These are phyloP conservation scores for Chlamydomonas sp. DNA, from an alignment of 139 green algal species.

Conservation along the genomic window DNA sequence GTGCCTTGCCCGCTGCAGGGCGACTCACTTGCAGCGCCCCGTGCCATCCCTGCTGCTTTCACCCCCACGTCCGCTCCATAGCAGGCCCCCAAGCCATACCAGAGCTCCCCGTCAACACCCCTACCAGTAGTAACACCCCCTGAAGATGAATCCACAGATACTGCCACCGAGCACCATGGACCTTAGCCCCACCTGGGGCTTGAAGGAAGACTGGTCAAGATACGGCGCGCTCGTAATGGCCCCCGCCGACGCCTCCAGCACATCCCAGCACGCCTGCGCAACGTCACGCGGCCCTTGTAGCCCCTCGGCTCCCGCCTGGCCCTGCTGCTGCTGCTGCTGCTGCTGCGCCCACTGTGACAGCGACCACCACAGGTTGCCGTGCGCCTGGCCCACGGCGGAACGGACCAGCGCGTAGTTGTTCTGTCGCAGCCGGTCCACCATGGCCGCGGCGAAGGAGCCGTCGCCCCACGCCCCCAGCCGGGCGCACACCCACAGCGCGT, in stretches of 20 bases:
- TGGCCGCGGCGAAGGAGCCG: background rate
- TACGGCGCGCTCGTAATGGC: background rate
- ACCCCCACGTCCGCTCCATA: no score
- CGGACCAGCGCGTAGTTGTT: background rate
- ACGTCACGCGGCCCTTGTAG: no score
- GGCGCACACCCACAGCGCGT: slow-evolving; percentile 31
- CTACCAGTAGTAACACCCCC: no score
- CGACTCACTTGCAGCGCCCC: no score
- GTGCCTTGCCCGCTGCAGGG: no score
- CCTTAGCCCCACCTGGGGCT: background rate
- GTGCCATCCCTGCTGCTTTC: no score
- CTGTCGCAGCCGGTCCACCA: background rate
- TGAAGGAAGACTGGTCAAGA: background rate
- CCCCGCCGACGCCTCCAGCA: background rate
- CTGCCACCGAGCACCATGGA: background rate
- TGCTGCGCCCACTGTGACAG: background rate
- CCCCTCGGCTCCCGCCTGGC: background rate
- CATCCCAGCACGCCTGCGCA: background rate
- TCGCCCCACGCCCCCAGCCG: slow-evolving; percentile 14
- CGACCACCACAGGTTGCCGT: slow-evolving; percentile 30
- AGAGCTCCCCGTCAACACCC: no score
- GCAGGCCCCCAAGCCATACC: no score
- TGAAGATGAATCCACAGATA: no score
- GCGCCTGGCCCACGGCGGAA: background rate
- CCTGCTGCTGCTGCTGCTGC: background rate